Conservation (phyloP, 306 rosid species). For the Cucurbita pepo region DNA sequence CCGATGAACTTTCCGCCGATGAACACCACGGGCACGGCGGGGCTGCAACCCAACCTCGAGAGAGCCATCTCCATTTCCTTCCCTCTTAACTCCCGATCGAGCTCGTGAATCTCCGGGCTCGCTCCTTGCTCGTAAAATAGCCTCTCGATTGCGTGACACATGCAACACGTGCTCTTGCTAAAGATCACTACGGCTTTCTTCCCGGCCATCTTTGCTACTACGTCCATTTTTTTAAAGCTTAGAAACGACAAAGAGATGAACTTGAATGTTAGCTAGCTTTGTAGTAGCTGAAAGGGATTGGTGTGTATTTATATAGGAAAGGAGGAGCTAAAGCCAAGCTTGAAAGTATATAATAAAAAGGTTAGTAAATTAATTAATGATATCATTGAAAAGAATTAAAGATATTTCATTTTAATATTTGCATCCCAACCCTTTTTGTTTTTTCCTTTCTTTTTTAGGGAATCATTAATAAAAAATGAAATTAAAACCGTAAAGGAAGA, state of each 20-base stretch:
- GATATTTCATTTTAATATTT: not conserved
- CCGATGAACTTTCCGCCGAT: slow-evolving; percentile 70
- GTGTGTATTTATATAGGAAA: not conserved
- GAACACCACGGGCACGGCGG: slow-evolving; percentile 69
- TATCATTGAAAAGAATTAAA: not conserved
- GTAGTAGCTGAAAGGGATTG: not conserved
- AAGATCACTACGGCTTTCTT: slow-evolving; percentile 86
- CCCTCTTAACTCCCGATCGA: slow-evolving; percentile 64
- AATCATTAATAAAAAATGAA: not conserved
- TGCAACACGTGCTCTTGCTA: slow-evolving; percentile 79
- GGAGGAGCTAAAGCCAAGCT: not conserved
- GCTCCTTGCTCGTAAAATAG: slow-evolving; percentile 64
- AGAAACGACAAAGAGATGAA: not conserved
- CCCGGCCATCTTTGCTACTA: slow-evolving; percentile 45
- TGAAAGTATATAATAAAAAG: not conserved
- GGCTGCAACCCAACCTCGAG: slow-evolving; percentile 41
- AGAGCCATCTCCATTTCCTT: slow-evolving; percentile 78
- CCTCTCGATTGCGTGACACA: slow-evolving; percentile 65
- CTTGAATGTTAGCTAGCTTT: not conserved
- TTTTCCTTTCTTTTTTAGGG: not conserved
- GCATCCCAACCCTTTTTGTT: not conserved
- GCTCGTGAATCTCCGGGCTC: slow-evolving; percentile 57
- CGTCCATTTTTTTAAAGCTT: slow-evolving; percentile 27
- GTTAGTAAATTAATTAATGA: not conserved
- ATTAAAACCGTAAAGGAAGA: not conserved